Evolutionary conservation across 768 basidiomycete species (phyloP).

Genomic region (Lentinula boryana): DNA sequence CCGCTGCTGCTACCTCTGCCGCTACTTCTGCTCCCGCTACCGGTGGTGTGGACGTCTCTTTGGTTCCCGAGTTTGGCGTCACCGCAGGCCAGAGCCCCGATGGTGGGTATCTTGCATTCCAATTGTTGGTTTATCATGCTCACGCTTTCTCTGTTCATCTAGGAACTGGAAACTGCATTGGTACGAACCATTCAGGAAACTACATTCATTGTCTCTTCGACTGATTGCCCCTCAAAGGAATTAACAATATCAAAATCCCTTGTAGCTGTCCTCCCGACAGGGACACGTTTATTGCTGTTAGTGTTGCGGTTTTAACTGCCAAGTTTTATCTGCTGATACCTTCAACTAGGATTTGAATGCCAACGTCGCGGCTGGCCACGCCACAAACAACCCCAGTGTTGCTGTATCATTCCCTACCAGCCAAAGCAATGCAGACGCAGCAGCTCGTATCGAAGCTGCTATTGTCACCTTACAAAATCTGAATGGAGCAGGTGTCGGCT

Average conservation of each 20-base stretch:
- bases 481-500: conserved; percentile 60
- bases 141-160: neutral
- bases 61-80: conserved; percentile 57
- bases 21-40: conserved; percentile 17
- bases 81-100: conserved; percentile 55
- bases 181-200: conserved; percentile 14
- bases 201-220: conserved; percentile 41
- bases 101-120: conserved; percentile 7
- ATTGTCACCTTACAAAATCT: conserved; percentile 72
- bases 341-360: conserved; percentile 32
- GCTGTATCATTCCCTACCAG: conserved; percentile 59
- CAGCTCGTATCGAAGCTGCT: conserved; percentile 53
- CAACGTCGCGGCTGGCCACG: conserved; percentile 57
- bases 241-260: conserved; percentile 55
- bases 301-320: neutral
- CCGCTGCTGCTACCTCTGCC: conserved; percentile 20
- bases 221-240: conserved; percentile 43
- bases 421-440: conserved; percentile 41
- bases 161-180: conserved; percentile 68
- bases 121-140: neutral
- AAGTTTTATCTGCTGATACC: neutral
- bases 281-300: conserved; percentile 34
- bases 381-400: conserved; percentile 59
- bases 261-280: conserved; percentile 62
- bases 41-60: conserved; percentile 42